A percentile compares a stretch with the other conserved stretches of the same genome.
These are phyloP conservation scores for Galerina sulciceps DNA, from an alignment of 768 basidiomycete species.

Conservation along the genomic window DNA sequence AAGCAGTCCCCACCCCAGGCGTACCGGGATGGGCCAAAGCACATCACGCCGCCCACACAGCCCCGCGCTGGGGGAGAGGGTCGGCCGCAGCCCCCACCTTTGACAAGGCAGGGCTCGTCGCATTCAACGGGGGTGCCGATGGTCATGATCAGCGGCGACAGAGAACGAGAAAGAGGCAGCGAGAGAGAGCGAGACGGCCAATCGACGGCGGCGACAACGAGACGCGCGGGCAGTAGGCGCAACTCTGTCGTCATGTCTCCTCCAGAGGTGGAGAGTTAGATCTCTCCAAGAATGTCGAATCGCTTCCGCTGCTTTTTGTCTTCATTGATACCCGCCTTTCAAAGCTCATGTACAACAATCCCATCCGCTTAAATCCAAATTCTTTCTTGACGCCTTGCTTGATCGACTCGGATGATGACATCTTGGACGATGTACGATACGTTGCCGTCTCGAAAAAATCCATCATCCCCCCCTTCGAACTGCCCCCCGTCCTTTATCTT, in stretches of 20 bases:
- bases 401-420: neutral
- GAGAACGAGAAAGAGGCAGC: constrained; percentile 9
- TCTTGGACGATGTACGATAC: neutral
- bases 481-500: too few species aligned
- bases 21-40: constrained; percentile 31
- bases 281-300: constrained; percentile 6
- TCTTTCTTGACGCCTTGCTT: constrained; percentile 4
- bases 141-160: constrained; percentile 3
- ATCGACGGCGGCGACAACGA: constrained; percentile 2
- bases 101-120: neutral
- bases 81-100: neutral
- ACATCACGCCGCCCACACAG: constrained; percentile 12
- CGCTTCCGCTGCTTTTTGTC: constrained; percentile 8
- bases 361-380: neutral
- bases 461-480: too few species aligned
- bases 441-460: too few species aligned
- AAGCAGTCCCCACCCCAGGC: constrained; percentile 37
- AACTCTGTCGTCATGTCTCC: constrained; percentile 41
- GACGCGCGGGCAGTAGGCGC: constrained; percentile 35
- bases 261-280: constrained; percentile 29
- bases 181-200: constrained; percentile 6
- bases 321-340: neutral
- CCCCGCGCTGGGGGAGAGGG: too few species aligned
- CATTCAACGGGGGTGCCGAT: constrained; percentile 9
- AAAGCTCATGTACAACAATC: neutral